Evolutionary conservation across 2,329 filamentous ascomycete genomes (phyloP), one percentile per base, ranked within the genome.

Genomic region (Pseudogymnoascus sp.): DNA sequence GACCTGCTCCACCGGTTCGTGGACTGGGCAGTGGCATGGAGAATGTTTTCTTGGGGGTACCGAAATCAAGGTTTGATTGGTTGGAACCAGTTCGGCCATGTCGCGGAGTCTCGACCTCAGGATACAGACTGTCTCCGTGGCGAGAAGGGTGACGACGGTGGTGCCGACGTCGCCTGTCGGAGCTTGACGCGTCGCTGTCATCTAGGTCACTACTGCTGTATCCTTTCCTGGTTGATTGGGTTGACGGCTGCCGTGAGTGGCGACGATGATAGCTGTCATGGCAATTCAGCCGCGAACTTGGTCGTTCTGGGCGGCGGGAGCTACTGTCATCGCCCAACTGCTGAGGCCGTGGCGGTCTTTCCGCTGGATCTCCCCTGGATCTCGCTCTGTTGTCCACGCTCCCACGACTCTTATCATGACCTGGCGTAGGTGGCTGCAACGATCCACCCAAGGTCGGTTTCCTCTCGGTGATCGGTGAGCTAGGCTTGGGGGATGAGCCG

Each of bases 161-260:
- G 23, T 60, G 59, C 46, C 62, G 66, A n/a, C 64, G 61, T 60
- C 61, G 50, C 60, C 63, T 67, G 9, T 72, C 71, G 6, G 67
- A 71, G 60, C 68, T 70, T 62, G 69, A 71, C 38, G 70, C 68
- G n/a, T 62, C 64, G 26, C 68, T 61, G 15, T 71, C 70, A 42
- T 72, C 71, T 2, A 70, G 69, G 62, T 70, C 72, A 50, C 63
- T 64, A 35, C 19, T 40, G 46, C 15, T 7, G 31, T 62, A 38
- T n/a, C 15, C 29, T 23, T 63, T 59, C 17, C 62, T 63, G 13
- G 62, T 65, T 3, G 68, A 69, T 15, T 65, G 64, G 11, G 60
- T 64, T 11, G 67, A 67, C 23, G 67, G 65, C 62, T 65, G 69
- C 10, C 69, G 67, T 7, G 69, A 70, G 65, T 19, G 64, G 63